Percentiles rank a stretch among this genome's conserved stretches.
Conservation (phyloP, 2,329 filamentous ascomycete genomes). For the Beauveria scarabaeidicola region DNA sequence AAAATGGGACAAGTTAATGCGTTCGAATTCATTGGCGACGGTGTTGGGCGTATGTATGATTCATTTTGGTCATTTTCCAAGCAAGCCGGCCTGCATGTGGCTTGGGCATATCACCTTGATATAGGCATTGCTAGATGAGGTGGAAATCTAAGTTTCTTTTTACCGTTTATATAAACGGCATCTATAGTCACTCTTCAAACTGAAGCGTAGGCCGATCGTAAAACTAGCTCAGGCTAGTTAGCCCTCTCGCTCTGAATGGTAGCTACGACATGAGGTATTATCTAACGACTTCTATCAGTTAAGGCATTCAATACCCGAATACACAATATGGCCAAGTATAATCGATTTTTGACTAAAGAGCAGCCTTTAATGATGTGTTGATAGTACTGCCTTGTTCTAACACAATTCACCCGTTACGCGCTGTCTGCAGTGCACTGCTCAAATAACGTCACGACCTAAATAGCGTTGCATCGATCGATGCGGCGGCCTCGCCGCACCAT, state of each 20-base stretch:
- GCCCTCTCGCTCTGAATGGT: conserved; percentile 85
- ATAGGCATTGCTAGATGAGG: conserved; percentile 1
- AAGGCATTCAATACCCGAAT: too few relatives aligned
- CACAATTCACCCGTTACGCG: too few relatives aligned
- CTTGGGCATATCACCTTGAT: neutral
- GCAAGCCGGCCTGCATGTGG: neutral
- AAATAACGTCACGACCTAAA: too few relatives aligned
- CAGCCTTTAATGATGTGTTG: too few relatives aligned
- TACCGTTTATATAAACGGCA: neutral
- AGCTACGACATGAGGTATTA: conserved; percentile 68
- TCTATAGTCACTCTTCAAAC: neutral
- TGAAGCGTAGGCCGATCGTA: neutral
- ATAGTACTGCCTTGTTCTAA: too few relatives aligned
- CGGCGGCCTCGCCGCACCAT: too few relatives aligned
- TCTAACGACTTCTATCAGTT: too few relatives aligned
- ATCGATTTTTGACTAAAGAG: too few relatives aligned
- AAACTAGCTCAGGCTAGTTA: conserved; percentile 13
- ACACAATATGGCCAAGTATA: too few relatives aligned
- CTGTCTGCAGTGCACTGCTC: too few relatives aligned
- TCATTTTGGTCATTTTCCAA: neutral
- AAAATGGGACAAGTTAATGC: conserved; percentile 30
- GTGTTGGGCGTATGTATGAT: conserved; percentile 26
- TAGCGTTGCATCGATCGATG: too few relatives aligned
- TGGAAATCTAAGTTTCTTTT: neutral
- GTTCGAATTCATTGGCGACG: conserved; percentile 23